Base-by-base conservation (phyloP, 1,284 basidiomycete species). In the Irpex sp. region DNA sequence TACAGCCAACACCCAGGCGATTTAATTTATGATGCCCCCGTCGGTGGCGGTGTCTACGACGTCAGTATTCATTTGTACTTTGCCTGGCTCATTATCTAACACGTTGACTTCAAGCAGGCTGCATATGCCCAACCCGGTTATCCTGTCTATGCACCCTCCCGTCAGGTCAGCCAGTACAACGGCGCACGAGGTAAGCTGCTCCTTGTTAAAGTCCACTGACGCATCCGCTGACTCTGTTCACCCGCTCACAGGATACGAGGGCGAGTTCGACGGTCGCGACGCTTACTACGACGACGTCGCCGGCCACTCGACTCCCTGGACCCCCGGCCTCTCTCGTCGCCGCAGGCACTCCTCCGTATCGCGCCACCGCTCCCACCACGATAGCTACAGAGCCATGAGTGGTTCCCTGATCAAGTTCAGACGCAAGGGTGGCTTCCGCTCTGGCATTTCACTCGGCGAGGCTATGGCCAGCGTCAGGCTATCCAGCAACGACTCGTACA, bases 381-480 rank as follows among this genome's bases (percentile, higher is more conserved):
- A 81, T 63, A 67, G 73, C 23, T 80, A 78, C 67, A 79, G 76
- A 28, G 74, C 76, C 28, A 76, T 67, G 9, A 64, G 79, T 19
- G 79, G 79, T 66, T 72, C 79, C 33, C 73, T 82, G 49, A 76
- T 91, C 66, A 89, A 87, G 71, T 91, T 91, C 75, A 88, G 87
- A 72, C 81, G 84, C 70, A 89, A 87, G 76, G 86, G 85, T 23
- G 77, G 82, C 6, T 82, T 85, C 67, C 75, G 80, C 48, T 78
- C 82, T n/a, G 88, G 88, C 6, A 81, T 91, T 67, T 82, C 81
- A 19, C 79, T 91, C 16, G 79, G 78, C 5, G 88, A 90, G 71
- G 88, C 88, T n/a, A 85, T 88, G 68, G 80, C 82, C 56, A 84
- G 82, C 62, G 75, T 82, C 14, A 78, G 83, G 57, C 74, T 91